phyloP scores from a whole-genome alignment of 2,329 filamentous ascomycete species.

The Sporothrix globosa region DNA sequence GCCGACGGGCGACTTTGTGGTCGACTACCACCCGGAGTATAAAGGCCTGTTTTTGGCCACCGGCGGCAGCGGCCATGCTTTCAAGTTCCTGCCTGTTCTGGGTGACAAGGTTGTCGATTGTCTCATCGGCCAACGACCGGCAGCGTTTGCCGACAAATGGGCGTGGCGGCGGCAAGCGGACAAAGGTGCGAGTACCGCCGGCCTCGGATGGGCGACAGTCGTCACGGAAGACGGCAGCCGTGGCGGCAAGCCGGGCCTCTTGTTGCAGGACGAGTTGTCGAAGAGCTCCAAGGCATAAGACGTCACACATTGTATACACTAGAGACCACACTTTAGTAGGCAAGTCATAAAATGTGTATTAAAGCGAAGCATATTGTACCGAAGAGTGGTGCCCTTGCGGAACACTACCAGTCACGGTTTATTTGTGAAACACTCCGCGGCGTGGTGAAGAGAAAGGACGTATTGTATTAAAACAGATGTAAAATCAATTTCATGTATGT shows the following conservation, averaged over 20 bases:
- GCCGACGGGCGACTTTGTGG: slow-evolving; percentile 69
- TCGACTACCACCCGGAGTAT: slow-evolving; percentile 68
- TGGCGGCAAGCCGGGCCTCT: slow-evolving; percentile 52
- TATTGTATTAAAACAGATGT: not conserved
- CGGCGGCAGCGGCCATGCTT: slow-evolving; percentile 66
- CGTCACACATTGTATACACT: not conserved
- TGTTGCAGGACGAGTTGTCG: slow-evolving; percentile 51
- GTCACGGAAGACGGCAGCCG: slow-evolving; percentile 59
- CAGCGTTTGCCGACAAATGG: slow-evolving; percentile 61
- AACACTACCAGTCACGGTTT: no score
- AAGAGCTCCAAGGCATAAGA: slow-evolving; percentile 43
- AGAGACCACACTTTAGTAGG: not conserved
- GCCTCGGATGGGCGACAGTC: slow-evolving; percentile 45
- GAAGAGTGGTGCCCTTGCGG: not conserved
- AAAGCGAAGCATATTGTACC: not conserved
- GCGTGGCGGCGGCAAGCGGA: slow-evolving; percentile 66
- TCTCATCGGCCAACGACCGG: slow-evolving; percentile 51
- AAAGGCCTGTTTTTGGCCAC: slow-evolving; percentile 63
- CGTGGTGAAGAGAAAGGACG: not conserved
- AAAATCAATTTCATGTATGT: slow-evolving; percentile 1
- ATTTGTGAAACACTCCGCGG: not conserved
- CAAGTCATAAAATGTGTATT: not conserved
- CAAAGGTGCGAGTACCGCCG: slow-evolving; percentile 1
- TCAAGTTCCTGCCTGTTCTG: slow-evolving; percentile 70
- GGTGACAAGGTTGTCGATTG: slow-evolving; percentile 64